phyloP scores from a whole-genome alignment of 306 rosid species.

The Dryas alaskensis region DNA sequence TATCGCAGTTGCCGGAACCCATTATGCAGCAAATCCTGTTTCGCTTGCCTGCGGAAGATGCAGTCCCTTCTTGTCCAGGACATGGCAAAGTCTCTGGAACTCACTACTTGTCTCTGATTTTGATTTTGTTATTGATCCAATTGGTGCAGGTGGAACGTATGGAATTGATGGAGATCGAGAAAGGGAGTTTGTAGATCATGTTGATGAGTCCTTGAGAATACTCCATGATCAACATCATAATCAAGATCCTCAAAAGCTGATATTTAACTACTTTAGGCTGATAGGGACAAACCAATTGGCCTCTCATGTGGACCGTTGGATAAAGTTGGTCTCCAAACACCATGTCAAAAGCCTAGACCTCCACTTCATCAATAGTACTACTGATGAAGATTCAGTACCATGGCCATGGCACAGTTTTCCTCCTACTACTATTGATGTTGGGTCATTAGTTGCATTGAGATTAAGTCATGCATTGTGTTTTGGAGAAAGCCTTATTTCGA shows the following conservation, averaged over 20 bases:
- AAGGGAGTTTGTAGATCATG: neutral
- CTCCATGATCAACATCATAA: neutral
- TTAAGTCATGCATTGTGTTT: neutral
- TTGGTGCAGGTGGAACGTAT: too few species aligned
- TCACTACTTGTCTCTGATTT: too few species aligned
- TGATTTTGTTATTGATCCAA: too few species aligned
- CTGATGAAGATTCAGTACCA: too few species aligned
- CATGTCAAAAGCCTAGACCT: neutral
- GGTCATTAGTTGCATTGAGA: neutral
- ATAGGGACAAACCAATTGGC: neutral
- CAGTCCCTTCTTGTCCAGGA: too few species aligned
- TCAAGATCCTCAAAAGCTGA: neutral
- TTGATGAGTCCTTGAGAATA: neutral
- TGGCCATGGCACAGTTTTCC: neutral
- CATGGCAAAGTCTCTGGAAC: too few species aligned
- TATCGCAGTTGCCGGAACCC: too few species aligned
- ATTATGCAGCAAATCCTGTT: too few species aligned
- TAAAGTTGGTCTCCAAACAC: neutral
- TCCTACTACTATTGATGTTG: neutral
- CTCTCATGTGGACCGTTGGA: neutral
- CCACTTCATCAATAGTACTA: neutral
- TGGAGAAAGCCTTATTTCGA: neutral
- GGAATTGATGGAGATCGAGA: too few species aligned
- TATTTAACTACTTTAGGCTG: too few species aligned
- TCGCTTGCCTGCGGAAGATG: too few species aligned